Base-by-base conservation (phyloP, 2,329 filamentous ascomycete species). In the Fusarium neocosmosporiellum region DNA sequence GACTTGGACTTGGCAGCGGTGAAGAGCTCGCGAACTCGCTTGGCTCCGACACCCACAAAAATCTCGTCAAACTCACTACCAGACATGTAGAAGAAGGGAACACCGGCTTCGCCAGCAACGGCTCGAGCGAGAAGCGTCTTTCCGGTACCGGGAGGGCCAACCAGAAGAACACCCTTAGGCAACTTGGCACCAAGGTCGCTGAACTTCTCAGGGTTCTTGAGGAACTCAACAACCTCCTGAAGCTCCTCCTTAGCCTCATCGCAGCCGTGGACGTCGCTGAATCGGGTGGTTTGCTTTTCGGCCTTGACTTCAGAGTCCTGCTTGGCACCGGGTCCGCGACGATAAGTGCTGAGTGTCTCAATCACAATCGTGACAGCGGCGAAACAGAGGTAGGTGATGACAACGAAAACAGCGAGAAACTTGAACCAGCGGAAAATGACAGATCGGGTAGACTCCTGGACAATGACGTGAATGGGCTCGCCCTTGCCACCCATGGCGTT, bases 21-120 rank as follows among this genome's bases (percentile, higher is more conserved):
- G 81, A 98, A 97, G n/a, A 98, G 89, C 71, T 98, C 96, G 67
- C 96, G 94, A 57, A 99, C 96, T 79, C 96, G 93, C 87, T 99
- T 98, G 53, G 95, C 95, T 80, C 95, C 95, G 62, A 99, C 96
- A 80, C 96, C 96, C 37, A 99, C 97, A 79, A 98, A 99, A 60
- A 99, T 93, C 83, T 99, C 96, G 79, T 99, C 96, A 80, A 99
- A 99, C 82, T 99, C 96, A 66, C 94, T 97, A 59, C 96, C 96
- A 79, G 96, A 99, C 96, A 99, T 98, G 88, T 98, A 99, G 88
- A 98, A 99, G 88, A 99, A 99, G 2, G 96, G 96, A 20, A 99
- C 96, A 64, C 96, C 96, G 62, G 96, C 95, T 85, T 99, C 96
- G 60, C 96, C 96, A 55, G 96, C 96, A 69, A 99, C 96, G 63